Conservation (phyloP, 2,329 filamentous ascomycete species). For the Dendrostoma leiphaemia region DNA sequence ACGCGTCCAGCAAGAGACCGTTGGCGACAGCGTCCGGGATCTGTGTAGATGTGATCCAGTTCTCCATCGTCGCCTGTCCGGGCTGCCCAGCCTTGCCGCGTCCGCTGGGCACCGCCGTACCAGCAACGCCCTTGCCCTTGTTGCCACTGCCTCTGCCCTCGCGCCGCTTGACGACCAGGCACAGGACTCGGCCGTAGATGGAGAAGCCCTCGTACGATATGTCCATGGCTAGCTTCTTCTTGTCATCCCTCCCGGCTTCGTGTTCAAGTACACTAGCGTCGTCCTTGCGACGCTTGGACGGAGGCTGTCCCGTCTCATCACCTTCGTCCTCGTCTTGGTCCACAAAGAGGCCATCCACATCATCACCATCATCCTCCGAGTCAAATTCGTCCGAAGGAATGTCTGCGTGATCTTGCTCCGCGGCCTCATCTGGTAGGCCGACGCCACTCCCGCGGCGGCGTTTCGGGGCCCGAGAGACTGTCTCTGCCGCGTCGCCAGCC, state of each 20-base stretch:
- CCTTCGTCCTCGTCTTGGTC: slow-evolving; percentile 27
- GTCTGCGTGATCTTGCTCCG: slow-evolving; percentile 31
- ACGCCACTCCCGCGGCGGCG: slow-evolving; percentile 28
- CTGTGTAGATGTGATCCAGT: slow-evolving; percentile 82
- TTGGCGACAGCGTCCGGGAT: slow-evolving; percentile 41
- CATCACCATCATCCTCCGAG: slow-evolving; percentile 17
- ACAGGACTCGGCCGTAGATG: slow-evolving; percentile 91
- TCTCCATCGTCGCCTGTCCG: slow-evolving; percentile 74
- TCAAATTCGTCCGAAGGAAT: slow-evolving; percentile 18
- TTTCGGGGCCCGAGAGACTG: slow-evolving; percentile 28
- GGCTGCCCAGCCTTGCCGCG: slow-evolving; percentile 24
- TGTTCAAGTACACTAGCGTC: slow-evolving; percentile 26
- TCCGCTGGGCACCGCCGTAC: slow-evolving; percentile 31
- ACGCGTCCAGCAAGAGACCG: slow-evolving; percentile 21
- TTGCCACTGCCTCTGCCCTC: slow-evolving; percentile 29
- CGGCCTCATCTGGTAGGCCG: slow-evolving; percentile 28
- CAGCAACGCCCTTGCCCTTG: slow-evolving; percentile 20
- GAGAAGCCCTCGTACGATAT: slow-evolving; percentile 94
- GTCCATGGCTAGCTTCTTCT: slow-evolving; percentile 86
- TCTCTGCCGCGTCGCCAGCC: slow-evolving; percentile 25
- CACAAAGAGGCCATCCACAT: slow-evolving; percentile 21
- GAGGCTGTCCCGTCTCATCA: slow-evolving; percentile 39
- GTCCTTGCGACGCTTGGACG: slow-evolving; percentile 45
- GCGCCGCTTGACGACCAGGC: slow-evolving; percentile 80
- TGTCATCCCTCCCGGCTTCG: slow-evolving; percentile 57